Evolutionary conservation across 441 rosid species (phyloP).

Genomic region (Theobroma grandiflorum): DNA sequence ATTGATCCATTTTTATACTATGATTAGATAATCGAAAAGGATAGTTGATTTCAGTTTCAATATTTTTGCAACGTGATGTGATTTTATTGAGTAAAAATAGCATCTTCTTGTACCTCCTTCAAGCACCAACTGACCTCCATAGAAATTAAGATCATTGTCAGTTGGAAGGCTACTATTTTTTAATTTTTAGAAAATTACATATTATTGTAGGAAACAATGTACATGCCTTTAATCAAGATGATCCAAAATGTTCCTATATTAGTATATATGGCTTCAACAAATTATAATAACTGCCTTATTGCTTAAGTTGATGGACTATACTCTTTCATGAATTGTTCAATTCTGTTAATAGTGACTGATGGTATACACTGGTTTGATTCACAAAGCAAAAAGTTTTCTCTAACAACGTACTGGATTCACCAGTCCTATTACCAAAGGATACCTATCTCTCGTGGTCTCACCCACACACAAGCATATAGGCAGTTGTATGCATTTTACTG

Average conservation of each 20-base stretch:
- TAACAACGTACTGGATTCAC: background rate
- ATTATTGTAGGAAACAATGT: background rate
- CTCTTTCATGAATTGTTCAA: background rate
- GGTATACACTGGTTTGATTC: slow-evolving; percentile 5
- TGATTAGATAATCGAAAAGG: background rate
- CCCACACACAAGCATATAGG: background rate
- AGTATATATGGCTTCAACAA: background rate
- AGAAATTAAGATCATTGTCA: background rate
- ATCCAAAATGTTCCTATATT: background rate
- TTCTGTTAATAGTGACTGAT: background rate
- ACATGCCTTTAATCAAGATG: slow-evolving; percentile 3
- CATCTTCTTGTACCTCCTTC: background rate
- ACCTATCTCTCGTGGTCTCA: background rate
- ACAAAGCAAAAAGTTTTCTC: background rate
- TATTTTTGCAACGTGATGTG: background rate
- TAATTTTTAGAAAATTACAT: background rate
- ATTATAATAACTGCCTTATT: background rate
- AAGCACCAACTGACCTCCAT: background rate
- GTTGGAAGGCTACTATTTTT: too few species aligned
- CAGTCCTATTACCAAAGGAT: background rate
- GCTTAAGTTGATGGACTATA: background rate
- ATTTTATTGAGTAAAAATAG: background rate
- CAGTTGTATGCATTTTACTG: background rate
- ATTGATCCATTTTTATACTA: background rate
- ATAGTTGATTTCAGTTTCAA: background rate